These are phyloP conservation scores for Nannochloropsis gaditana DNA, from an alignment of 108 stramenopile species.

Conservation along the genomic window DNA sequence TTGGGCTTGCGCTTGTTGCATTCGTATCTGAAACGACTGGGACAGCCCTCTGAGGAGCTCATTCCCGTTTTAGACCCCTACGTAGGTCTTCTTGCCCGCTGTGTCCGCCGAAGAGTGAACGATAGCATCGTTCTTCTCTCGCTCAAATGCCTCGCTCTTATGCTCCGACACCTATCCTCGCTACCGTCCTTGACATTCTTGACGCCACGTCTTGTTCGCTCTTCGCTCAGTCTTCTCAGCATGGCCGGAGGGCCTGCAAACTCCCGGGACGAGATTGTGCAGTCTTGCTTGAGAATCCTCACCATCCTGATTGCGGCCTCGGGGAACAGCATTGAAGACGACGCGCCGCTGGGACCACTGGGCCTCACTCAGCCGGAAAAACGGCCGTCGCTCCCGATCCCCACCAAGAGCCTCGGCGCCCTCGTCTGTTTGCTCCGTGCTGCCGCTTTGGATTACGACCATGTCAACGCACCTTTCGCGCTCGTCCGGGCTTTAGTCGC, in stretches of 20 bases:
- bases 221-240: slow-evolving; percentile 65
- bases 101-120: slow-evolving; percentile 5
- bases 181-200: slow-evolving; percentile 41
- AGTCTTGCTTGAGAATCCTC: slow-evolving; percentile 77
- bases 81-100: background rate
- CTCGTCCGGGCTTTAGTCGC: slow-evolving; percentile 45
- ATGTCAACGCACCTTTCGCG: slow-evolving; percentile 42
- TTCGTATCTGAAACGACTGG: slow-evolving; percentile 64
- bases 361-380: background rate
- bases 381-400: slow-evolving; percentile 21
- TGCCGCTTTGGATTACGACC: slow-evolving; percentile 44
- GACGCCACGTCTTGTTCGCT: slow-evolving; percentile 63
- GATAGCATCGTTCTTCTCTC: slow-evolving; percentile 62
- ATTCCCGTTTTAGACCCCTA: background rate
- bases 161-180: slow-evolving; percentile 55
- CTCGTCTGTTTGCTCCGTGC: slow-evolving; percentile 43
- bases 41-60: background rate
- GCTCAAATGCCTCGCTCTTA: slow-evolving; percentile 65
- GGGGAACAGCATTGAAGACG: background rate
- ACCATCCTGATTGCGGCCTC: slow-evolving; percentile 54
- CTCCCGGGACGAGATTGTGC: slow-evolving; percentile 71
- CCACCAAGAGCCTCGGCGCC: slow-evolving; percentile 37
- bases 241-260: slow-evolving; percentile 57
- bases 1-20: slow-evolving; percentile 75
- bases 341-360: background rate